Percentiles rank a stretch among this genome's conserved stretches.
Evolutionary conservation across 352 stramenopile species (phyloP).

Genomic region (Thraustotheca clavata): DNA sequence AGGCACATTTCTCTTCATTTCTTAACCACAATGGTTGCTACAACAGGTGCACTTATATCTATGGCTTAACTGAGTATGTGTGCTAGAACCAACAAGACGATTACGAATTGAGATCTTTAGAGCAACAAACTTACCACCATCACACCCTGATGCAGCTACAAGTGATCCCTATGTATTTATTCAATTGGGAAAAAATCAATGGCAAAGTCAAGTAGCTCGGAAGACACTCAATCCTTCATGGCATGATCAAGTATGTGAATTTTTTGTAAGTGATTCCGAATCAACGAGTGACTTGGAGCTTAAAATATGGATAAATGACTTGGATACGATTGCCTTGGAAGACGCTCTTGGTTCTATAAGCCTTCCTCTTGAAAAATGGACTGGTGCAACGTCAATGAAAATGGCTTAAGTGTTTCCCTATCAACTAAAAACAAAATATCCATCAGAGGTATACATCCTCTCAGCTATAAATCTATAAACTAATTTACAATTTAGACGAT

Average conservation of each 20-base stretch:
- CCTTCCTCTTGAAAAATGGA: slow-evolving; percentile 7
- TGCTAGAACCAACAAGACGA: too few species aligned
- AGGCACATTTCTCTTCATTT: not conserved
- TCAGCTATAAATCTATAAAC: too few species aligned
- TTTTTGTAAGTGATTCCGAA: slow-evolving; percentile 9
- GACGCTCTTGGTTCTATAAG: slow-evolving; percentile 1
- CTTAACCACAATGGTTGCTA: not conserved
- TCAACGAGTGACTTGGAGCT: not conserved
- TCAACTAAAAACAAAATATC: not conserved
- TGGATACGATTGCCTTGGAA: not conserved
- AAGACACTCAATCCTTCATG: slow-evolving; percentile 15
- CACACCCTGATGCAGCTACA: not conserved
- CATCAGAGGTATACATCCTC: too few species aligned
- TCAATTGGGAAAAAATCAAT: not conserved
- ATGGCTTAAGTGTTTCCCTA: not conserved
- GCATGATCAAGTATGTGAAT: slow-evolving; percentile 17
- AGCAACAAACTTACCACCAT: slow-evolving; percentile 2
- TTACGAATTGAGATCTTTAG: slow-evolving; percentile 4
- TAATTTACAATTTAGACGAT: not conserved
- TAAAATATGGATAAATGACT: slow-evolving; percentile 8
- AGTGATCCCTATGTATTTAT: slow-evolving; percentile 19
- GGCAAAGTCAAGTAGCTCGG: not conserved
- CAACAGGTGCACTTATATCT: too few species aligned
- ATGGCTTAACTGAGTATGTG: too few species aligned
- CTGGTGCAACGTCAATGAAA: not conserved